These are phyloP conservation scores for Oldenlandia corymbosa DNA, from an alignment of 257 asterid species.

Conservation along the genomic window DNA sequence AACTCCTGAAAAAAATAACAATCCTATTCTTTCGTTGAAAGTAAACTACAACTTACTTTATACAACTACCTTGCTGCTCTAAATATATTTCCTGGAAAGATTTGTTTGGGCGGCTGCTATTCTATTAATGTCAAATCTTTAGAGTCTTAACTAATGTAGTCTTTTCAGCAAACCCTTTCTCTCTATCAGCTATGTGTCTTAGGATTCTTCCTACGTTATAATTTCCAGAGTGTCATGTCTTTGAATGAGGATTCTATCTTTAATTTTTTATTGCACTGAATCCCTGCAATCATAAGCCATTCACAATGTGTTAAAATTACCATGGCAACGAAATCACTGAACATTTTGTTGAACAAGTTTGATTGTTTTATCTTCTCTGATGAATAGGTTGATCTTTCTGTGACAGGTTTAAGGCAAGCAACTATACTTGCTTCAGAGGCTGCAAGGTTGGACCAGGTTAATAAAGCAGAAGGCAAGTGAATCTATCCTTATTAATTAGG, in stretches of 20 bases:
- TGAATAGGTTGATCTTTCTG: not conserved
- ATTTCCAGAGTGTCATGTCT: too few species aligned
- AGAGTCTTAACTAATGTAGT: not conserved
- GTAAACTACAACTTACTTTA: not conserved
- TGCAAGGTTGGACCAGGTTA: slow-evolving; percentile 77
- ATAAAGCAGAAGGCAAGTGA: slow-evolving; percentile 72
- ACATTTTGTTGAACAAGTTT: too few species aligned
- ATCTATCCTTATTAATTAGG: not conserved
- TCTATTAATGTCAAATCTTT: not conserved
- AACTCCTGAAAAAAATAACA: not conserved
- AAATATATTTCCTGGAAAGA: not conserved
- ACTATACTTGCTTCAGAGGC: slow-evolving; percentile 88
- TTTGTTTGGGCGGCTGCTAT: not conserved
- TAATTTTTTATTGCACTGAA: too few species aligned
- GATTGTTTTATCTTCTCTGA: too few species aligned
- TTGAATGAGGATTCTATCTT: too few species aligned
- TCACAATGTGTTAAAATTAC: too few species aligned
- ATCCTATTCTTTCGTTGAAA: not conserved
- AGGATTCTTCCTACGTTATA: not conserved
- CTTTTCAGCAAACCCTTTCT: not conserved
- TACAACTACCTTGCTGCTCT: not conserved
- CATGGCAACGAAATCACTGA: too few species aligned
- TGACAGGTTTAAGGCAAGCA: slow-evolving; percentile 86
- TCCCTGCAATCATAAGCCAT: too few species aligned
- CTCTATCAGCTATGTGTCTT: not conserved